Base-by-base conservation (phyloP, 257 asterid species). In the Ehretia macrophylla region DNA sequence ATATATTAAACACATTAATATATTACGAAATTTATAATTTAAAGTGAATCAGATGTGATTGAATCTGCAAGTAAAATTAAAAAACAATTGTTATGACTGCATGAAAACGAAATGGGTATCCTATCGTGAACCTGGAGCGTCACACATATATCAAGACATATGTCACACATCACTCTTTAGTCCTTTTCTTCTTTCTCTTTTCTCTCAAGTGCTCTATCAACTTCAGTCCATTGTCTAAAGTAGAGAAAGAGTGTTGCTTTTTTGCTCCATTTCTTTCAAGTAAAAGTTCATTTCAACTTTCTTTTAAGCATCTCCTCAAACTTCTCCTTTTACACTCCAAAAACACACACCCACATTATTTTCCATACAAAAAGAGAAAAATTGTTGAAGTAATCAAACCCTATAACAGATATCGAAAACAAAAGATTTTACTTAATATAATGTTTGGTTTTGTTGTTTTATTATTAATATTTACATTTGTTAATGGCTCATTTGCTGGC, bases 401-500 rank as follows among this genome's bases (percentile, higher is more conserved):
- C 35, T 27, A 27, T 6, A 1, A 6, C 35, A 27, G 6, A 27
- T 1, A 27, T 16, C 14, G 20, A 17, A 23, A 17, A 14, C 37
- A 35, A 32, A 56, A 49, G n/a, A 55, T 56, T 50, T 56, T 42
- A n/a, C n/a, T 11, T 13, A 14, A 18, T 23, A 32, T 46, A 17
- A 27, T 47, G 0, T n/a, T 32, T 27, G 19, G 46, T 9, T 1
- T 56, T 16, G 23, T 49, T 13, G 10, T 59, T 4, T 19, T 56
- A 38, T 48, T 65, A 22, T 42, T 42, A 10, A 42, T 14, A 42
- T 42, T 42, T 42, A 10, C 62, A 1, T 16, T 1, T 39, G 17
- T 57, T 4, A 38, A 39, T 14, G 74, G 49, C 17, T 63, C 80
- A 10, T 58, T 68, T 54, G 83, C 81, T 67, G 86, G 79, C 44